These are phyloP conservation scores for Ophiostoma perfectum DNA, from an alignment of 2,329 filamentous ascomycete genomes.

Conservation along the genomic window DNA sequence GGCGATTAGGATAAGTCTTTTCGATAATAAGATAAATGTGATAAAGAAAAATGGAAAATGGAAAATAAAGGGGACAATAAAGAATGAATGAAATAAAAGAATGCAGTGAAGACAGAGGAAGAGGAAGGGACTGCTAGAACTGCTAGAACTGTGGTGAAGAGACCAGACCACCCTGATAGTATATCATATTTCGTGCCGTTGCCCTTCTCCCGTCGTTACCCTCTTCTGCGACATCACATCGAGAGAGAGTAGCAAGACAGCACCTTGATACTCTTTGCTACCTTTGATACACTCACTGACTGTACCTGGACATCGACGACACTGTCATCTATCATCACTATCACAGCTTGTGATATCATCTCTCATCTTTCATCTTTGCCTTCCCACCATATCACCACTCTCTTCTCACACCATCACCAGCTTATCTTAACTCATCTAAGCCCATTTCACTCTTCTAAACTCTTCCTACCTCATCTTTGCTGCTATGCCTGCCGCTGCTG, in stretches of 20 bases:
- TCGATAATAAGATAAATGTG: background rate
- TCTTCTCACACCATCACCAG: background rate
- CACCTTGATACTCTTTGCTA: background rate
- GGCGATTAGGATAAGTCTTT: background rate
- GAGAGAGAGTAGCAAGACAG: background rate
- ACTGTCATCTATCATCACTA: background rate
- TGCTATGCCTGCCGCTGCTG: background rate
- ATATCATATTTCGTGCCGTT: constrained; percentile 8
- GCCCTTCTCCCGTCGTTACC: background rate
- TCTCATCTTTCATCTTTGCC: background rate
- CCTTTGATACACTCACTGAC: background rate
- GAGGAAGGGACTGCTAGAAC: background rate
- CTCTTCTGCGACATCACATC: background rate
- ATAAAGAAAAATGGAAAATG: background rate
- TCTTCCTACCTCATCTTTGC: background rate
- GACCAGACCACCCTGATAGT: background rate
- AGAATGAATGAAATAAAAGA: background rate
- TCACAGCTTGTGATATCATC: constrained; percentile 8
- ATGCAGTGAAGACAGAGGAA: background rate
- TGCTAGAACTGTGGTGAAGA: background rate
- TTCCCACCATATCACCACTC: background rate
- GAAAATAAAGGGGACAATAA: background rate
- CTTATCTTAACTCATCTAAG: background rate
- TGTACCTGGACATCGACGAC: background rate
- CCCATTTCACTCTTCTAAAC: background rate